Evolutionary conservation across 169 alveolate species (phyloP).

Genomic region (Amoebophrya sp.): DNA sequence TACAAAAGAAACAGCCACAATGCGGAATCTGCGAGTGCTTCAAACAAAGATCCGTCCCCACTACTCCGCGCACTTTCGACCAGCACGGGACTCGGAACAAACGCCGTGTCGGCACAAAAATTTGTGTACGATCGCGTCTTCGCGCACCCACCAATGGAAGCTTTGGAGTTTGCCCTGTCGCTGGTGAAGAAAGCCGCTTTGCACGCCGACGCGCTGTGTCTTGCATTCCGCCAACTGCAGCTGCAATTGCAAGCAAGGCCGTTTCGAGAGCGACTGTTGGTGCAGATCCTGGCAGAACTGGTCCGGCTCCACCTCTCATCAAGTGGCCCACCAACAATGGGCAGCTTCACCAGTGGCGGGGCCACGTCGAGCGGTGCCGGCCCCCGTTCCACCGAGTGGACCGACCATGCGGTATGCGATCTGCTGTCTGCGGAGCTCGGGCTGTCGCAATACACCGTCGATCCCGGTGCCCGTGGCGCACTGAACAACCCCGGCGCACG

Average conservation of each 20-base stretch:
- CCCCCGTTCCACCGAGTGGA: not conserved
- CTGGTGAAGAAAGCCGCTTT: too few relatives aligned
- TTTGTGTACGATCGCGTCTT: not conserved
- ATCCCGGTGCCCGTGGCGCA: not conserved
- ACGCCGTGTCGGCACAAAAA: not conserved
- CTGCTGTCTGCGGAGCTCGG: not conserved
- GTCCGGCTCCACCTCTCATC: not conserved
- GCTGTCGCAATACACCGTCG: not conserved
- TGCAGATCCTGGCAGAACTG: not conserved
- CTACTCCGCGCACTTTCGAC: not conserved
- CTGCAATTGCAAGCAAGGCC: not conserved
- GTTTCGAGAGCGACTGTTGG: not conserved
- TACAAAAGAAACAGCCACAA: not conserved
- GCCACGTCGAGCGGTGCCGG: not conserved
- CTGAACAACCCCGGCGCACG: too few relatives aligned
- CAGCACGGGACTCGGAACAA: not conserved
- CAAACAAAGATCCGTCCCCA: not conserved
- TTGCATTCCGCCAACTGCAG: not conserved
- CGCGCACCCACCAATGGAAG: not conserved
- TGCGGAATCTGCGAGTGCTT: not conserved
- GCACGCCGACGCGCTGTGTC: conserved; percentile 24
- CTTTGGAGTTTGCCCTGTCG: not conserved
- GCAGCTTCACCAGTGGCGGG: too few relatives aligned
- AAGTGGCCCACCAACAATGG: not conserved
- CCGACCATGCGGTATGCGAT: conserved; percentile 3